These are phyloP conservation scores for Dactylellina drechsleri DNA, from an alignment of 2,329 filamentous ascomycete species.

Conservation along the genomic window DNA sequence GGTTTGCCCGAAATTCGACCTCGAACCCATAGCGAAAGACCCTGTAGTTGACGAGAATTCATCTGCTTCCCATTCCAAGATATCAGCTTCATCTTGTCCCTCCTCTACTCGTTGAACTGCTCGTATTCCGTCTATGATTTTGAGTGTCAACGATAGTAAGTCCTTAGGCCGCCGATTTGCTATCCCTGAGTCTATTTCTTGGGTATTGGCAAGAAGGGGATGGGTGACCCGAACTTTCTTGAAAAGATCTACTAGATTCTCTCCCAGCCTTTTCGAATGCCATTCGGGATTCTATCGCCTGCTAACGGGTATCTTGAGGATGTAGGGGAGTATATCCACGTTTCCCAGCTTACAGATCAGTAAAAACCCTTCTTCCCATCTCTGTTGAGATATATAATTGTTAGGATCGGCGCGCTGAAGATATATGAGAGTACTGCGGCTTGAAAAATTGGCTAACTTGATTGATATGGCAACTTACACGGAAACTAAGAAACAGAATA, in stretches of 20 bases:
- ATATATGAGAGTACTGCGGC: no score
- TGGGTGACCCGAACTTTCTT: constrained; percentile 9
- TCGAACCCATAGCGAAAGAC: background rate
- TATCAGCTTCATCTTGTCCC: constrained; percentile 24
- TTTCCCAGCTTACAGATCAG: constrained; percentile 8
- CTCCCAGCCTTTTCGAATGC: constrained; percentile 6
- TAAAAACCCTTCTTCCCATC: constrained; percentile 18
- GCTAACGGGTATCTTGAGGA: background rate
- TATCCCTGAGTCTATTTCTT: background rate
- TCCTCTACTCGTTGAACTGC: constrained; percentile 3
- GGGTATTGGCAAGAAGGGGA: background rate
- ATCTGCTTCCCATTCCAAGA: constrained; percentile 22
- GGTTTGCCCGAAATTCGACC: background rate
- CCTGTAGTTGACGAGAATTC: constrained; percentile 6
- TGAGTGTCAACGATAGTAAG: constrained; percentile 4
- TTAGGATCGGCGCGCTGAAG: background rate
- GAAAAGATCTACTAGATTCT: constrained; percentile 17
- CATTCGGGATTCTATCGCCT: background rate
- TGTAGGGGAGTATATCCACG: constrained; percentile 13
- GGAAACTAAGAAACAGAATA: background rate
- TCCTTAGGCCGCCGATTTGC: constrained; percentile 3
- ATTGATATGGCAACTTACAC: no score
- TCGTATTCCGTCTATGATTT: constrained; percentile 22
- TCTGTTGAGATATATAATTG: background rate
- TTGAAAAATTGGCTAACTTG: no score